Conservation (phyloP, 1,284 basidiomycete species). For the Naganishia sp. region DNA sequence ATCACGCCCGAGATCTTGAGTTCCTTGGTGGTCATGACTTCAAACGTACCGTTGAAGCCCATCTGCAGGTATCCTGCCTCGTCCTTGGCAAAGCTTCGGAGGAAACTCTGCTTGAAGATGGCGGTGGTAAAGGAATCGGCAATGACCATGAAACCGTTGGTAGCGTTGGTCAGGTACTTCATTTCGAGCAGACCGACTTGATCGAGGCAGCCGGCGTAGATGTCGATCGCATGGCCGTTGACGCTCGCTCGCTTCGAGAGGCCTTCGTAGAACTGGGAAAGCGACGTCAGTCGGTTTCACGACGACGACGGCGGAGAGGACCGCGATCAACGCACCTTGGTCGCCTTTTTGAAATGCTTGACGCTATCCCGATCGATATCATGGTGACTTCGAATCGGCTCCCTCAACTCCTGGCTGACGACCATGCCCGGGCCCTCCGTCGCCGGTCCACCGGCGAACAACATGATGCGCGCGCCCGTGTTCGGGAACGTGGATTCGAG, state of each 20-base stretch:
- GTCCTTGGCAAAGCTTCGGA: conserved; percentile 91
- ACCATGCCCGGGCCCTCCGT: conserved; percentile 98
- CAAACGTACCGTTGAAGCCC: conserved; percentile 99
- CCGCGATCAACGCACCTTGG: conserved; percentile 66
- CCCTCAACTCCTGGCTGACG: conserved; percentile 91
- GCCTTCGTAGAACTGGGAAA: conserved; percentile 82
- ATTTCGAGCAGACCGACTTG: conserved; percentile 98
- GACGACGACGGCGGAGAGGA: no score
- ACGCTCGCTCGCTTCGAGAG: conserved; percentile 90
- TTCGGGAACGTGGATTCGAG: conserved; percentile 95
- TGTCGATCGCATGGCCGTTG: conserved; percentile 92
- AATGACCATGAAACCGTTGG: conserved; percentile 93
- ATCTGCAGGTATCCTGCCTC: conserved; percentile 89
- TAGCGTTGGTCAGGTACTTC: conserved; percentile 92
- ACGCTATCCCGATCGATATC: conserved; percentile 97
- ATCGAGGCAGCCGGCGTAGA: conserved; percentile 96
- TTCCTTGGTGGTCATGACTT: conserved; percentile 98
- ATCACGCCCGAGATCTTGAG: conserved; percentile 98
- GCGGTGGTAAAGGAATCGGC: conserved; percentile 98
- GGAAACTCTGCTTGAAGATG: conserved; percentile 98
- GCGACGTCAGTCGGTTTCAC: conserved; percentile 11
- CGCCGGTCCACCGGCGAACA: conserved; percentile 93
- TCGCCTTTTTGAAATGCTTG: conserved; percentile 96
- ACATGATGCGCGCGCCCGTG: conserved; percentile 93
- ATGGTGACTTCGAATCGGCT: conserved; percentile 98